Conservation (phyloP, 192 early-diverging fungal species). For the Chytriomyces hyalinus region DNA sequence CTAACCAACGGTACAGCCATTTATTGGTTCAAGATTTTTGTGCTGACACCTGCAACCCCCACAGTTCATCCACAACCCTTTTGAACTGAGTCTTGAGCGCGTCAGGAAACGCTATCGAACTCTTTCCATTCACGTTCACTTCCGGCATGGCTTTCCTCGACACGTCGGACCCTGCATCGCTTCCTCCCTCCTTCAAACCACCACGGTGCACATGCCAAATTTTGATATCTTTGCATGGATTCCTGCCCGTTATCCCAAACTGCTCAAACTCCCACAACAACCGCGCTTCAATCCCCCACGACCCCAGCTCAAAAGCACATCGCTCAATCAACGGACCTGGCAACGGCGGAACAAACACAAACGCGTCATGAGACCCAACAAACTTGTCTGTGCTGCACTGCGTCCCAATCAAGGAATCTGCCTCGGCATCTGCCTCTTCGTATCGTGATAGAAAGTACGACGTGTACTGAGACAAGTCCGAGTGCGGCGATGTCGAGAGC, state of each 20-base stretch:
- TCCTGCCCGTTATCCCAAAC: constrained; percentile 30
- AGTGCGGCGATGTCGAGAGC: constrained; percentile 11
- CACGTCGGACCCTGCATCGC: neutral
- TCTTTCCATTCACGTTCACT: constrained; percentile 32
- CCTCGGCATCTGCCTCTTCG: constrained; percentile 19
- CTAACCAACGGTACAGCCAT: too few relatives aligned
- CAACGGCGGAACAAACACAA: constrained; percentile 30
- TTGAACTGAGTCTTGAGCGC: constrained; percentile 29
- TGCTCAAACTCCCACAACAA: constrained; percentile 39
- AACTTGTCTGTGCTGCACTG: constrained; percentile 21
- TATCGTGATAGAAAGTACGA: constrained; percentile 29
- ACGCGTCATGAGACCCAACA: constrained; percentile 26
- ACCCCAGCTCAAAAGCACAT: constrained; percentile 26
- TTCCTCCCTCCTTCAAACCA: constrained; percentile 7
- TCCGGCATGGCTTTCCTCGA: constrained; percentile 20
- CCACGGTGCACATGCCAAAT: constrained; percentile 35
- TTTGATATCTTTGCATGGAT: constrained; percentile 37
- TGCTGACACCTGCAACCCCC: neutral
- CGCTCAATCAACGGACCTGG: constrained; percentile 17
- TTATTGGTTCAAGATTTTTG: too few relatives aligned
- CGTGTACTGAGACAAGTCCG: constrained; percentile 14
- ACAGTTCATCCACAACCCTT: constrained; percentile 17
- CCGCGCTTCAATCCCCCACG: constrained; percentile 33
- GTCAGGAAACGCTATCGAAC: constrained; percentile 37
- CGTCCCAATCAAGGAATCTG: constrained; percentile 14